phyloP scores from a whole-genome alignment of 805 yeast genomes.

The Candida nemodendra region DNA sequence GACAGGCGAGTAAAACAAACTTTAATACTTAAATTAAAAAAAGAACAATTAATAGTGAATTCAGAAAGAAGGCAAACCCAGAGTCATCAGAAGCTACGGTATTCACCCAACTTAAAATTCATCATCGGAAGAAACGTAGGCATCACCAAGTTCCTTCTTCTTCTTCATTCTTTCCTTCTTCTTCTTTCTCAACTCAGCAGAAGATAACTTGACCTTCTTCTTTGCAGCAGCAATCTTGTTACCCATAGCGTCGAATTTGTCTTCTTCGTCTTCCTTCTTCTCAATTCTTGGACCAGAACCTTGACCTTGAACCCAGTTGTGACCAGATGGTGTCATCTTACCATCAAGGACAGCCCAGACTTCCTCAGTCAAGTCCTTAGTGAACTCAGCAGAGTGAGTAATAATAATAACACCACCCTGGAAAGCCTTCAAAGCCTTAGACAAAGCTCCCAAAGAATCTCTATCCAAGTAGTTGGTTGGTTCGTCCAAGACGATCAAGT shows the following conservation, averaged over 20 bases:
- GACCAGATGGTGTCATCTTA: constrained; percentile 99
- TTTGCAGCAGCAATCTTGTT: constrained; percentile 96
- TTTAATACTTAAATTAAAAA: background rate
- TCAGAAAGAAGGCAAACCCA: constrained; percentile 8
- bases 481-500: constrained; percentile 98
- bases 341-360: constrained; percentile 99
- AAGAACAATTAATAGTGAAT: background rate
- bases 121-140: constrained; percentile 97
- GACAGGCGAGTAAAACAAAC: background rate
- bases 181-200: constrained; percentile 99
- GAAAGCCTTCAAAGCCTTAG: constrained; percentile 97
- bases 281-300: constrained; percentile 99
- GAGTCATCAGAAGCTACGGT: constrained; percentile 1
- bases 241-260: constrained; percentile 99
- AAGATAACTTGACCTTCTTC: constrained; percentile 96
- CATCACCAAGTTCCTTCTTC: constrained; percentile 99
- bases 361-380: constrained; percentile 98
- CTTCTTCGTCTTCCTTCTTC: constrained; percentile 91
- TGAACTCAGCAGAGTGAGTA: constrained; percentile 99
- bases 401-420: constrained; percentile 99
- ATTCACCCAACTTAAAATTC: constrained; percentile 50
- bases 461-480: constrained; percentile 99
- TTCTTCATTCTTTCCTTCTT: constrained; percentile 99
- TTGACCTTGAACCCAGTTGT: constrained; percentile 99
- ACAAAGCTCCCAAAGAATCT: constrained; percentile 98